phyloP scores from a whole-genome alignment of 2,329 filamentous ascomycete species.

The Cercospora sojina region DNA sequence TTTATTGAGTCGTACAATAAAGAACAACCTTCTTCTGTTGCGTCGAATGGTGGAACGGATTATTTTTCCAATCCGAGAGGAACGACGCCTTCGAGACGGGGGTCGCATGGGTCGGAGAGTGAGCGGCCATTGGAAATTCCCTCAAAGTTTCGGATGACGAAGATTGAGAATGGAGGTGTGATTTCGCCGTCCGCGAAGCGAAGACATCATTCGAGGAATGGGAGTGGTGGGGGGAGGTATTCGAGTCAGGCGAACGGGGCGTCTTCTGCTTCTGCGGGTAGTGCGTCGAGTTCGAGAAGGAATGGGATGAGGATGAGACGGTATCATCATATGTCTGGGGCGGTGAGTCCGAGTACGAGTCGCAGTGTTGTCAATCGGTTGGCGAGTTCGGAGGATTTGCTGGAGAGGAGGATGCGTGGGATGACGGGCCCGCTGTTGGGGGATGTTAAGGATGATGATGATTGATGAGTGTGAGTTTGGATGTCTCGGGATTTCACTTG shows the following conservation, averaged over 20 bases:
- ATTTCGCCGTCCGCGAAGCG: slow-evolving; percentile 10
- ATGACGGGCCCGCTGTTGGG: slow-evolving; percentile 37
- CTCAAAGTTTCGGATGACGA: slow-evolving; percentile 31
- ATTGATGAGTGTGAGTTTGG: not conserved
- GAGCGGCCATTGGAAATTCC: slow-evolving; percentile 80
- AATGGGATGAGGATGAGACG: slow-evolving; percentile 30
- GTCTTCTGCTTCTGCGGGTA: slow-evolving; percentile 1
- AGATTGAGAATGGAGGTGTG: slow-evolving; percentile 18
- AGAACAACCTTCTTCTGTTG: slow-evolving; percentile 28
- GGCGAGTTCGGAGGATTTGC: slow-evolving; percentile 48
- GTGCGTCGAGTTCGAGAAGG: slow-evolving; percentile 28
- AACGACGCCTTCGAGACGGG: slow-evolving; percentile 18
- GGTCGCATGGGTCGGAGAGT: slow-evolving; percentile 65
- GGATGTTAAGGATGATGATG: slow-evolving; percentile 2
- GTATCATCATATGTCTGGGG: slow-evolving; percentile 29
- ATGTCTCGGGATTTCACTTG: not conserved
- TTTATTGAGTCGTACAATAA: slow-evolving; percentile 56
- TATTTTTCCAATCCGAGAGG: slow-evolving; percentile 28
- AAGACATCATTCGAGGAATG: slow-evolving; percentile 11
- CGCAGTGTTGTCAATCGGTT: slow-evolving; percentile 45
- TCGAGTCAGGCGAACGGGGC: slow-evolving; percentile 16
- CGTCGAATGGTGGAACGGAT: slow-evolving; percentile 25
- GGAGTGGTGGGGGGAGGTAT: slow-evolving; percentile 16
- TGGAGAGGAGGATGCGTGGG: slow-evolving; percentile 50
- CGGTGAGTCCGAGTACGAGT: slow-evolving; percentile 33